A percentile compares a stretch with the other conserved stretches of the same genome.
Evolutionary conservation across 1,284 basidiomycete species (phyloP).

Genomic region (Pulchroboletus neoregius): DNA sequence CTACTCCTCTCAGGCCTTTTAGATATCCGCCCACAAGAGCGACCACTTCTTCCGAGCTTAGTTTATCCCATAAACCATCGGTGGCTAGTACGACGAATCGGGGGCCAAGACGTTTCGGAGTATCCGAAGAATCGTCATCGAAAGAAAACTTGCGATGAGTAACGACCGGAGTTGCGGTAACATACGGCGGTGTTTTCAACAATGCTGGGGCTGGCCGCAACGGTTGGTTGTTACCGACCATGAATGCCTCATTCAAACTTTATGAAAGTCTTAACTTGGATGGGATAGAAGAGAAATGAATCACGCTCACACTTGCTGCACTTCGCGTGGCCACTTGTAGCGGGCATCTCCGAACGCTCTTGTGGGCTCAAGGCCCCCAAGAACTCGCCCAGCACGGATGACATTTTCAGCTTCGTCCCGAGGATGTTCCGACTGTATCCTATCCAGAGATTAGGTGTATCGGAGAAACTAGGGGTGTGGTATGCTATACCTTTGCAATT

Average conservation of each 20-base stretch:
- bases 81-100: slow-evolving; percentile 87
- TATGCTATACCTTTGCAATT: slow-evolving; percentile 58
- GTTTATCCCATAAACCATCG: slow-evolving; percentile 93
- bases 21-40: slow-evolving; percentile 85
- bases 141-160: slow-evolving; percentile 69
- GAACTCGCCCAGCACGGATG: slow-evolving; percentile 80
- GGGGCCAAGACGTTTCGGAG: slow-evolving; percentile 33
- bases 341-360: slow-evolving; percentile 94
- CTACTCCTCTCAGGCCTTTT: slow-evolving; percentile 60
- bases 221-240: slow-evolving; percentile 56
- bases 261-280: slow-evolving; percentile 5
- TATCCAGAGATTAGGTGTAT: slow-evolving; percentile 32
- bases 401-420: slow-evolving; percentile 76
- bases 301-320: slow-evolving; percentile 66
- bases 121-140: slow-evolving; percentile 21
- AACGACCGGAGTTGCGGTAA: slow-evolving; percentile 88
- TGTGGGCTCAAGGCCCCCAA: slow-evolving; percentile 92
- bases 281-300: slow-evolving; percentile 1
- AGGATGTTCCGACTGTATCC: slow-evolving; percentile 90
- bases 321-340: slow-evolving; percentile 82
- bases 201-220: slow-evolving; percentile 57
- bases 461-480: background rate
- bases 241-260: slow-evolving; percentile 67
- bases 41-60: slow-evolving; percentile 94
- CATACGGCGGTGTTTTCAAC: slow-evolving; percentile 91